Evolutionary conservation across 352 stramenopile species (phyloP).

Genomic region (Phytophthora agathidicida): DNA sequence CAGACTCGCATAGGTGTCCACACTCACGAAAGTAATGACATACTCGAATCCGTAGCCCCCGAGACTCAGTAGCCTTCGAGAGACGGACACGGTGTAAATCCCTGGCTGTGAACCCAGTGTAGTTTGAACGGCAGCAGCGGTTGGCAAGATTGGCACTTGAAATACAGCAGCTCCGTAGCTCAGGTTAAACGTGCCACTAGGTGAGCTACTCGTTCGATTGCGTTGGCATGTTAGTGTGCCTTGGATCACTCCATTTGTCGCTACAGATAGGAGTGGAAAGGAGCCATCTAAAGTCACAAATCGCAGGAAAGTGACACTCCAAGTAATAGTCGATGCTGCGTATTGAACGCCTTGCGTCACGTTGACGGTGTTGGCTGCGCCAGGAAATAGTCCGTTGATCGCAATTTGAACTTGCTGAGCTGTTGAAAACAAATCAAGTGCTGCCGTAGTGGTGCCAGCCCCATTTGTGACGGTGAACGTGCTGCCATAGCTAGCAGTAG

Average conservation of each 20-base stretch:
- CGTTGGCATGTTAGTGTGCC: slow-evolving; percentile 34
- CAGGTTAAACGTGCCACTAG: slow-evolving; percentile 43
- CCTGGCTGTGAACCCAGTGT: slow-evolving; percentile 33
- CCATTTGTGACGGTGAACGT: slow-evolving; percentile 47
- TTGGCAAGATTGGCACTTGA: slow-evolving; percentile 20
- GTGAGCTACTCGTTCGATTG: slow-evolving; percentile 15
- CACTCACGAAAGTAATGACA: slow-evolving; percentile 56
- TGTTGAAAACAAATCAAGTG: slow-evolving; percentile 61
- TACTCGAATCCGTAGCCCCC: slow-evolving; percentile 54
- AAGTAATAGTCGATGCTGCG: slow-evolving; percentile 41
- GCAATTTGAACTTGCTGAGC: slow-evolving; percentile 45
- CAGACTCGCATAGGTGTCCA: slow-evolving; percentile 51
- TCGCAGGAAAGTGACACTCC: slow-evolving; percentile 60
- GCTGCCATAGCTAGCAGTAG: slow-evolving; percentile 43
- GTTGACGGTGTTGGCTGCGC: slow-evolving; percentile 24
- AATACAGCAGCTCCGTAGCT: slow-evolving; percentile 46
- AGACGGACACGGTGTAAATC: slow-evolving; percentile 43
- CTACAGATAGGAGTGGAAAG: slow-evolving; percentile 48
- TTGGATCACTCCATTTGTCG: slow-evolving; percentile 46
- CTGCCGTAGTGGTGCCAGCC: slow-evolving; percentile 6
- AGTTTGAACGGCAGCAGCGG: slow-evolving; percentile 35
- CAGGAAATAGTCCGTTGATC: slow-evolving; percentile 45
- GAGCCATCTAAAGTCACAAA: slow-evolving; percentile 36
- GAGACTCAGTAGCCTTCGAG: slow-evolving; percentile 14
- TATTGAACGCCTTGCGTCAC: slow-evolving; percentile 44